Base-by-base conservation (phyloP, 2,329 filamentous ascomycete genomes). In the Exophiala calicioides region DNA sequence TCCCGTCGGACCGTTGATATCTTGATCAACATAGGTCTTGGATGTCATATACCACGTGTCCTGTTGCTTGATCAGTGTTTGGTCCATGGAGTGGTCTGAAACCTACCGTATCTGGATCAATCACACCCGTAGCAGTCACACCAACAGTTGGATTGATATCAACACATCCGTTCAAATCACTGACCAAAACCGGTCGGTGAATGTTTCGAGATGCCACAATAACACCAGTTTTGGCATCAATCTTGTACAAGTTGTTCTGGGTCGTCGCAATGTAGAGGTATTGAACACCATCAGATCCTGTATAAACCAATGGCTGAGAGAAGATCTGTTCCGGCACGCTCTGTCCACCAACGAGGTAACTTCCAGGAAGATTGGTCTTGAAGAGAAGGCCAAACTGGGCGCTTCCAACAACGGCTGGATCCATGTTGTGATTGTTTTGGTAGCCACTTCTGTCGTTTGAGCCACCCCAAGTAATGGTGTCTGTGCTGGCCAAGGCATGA, bases 361-460 rank as follows among this genome's bases (percentile, higher is more conserved):
- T 70, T 4, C 79, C 79, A 0, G 78, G 76, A 1, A 82, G 67
- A 0, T 58, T 36, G 0, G 74, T 53, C 4, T 65, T 67, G 27
- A 67, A 65, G 3, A 70, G 56, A 18, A 63, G 63, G 23, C 67
- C 67, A 55, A 72, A 83, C 39, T 77, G 70, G 2, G 73, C 62
- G 44, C 76, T 78, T 30, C 68, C 72, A 2, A 84, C 78, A 6
- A 82, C 66, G 10, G 74, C 69, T 1, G 80, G 80, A 57, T 83
- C 78, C 74, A 84, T 78, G 62, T 83, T 83, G 60, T 84, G 80
- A 58, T 80, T 82, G 15, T 55, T 58, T 16, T 59, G 57, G 50
- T 61, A 61, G 20, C 56, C 55, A 19, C 48, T 52, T 43, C 52
- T 36, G 44, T 52, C 48, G 24, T 49, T 52, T 10, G 48, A 46